Percentiles rank a stretch among this genome's conserved stretches.
phyloP scores from a whole-genome alignment of 768 basidiomycete species.

The Crepidotus variabilis region DNA sequence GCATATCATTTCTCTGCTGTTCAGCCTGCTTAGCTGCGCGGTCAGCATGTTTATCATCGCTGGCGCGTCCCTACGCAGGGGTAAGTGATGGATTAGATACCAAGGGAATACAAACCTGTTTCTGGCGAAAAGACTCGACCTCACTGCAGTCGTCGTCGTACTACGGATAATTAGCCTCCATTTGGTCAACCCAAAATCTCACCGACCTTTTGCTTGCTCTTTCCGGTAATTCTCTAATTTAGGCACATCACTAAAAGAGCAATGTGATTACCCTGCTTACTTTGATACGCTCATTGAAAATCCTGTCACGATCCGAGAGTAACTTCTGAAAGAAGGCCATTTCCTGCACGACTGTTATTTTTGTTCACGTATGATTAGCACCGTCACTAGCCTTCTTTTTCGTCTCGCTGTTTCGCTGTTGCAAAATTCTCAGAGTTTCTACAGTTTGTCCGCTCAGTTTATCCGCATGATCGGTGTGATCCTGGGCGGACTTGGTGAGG shows the following conservation, averaged over 20 bases:
- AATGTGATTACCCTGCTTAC: conserved; percentile 29
- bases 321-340: conserved; percentile 68
- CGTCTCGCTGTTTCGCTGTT: conserved; percentile 58
- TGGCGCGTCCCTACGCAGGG: conserved; percentile 49
- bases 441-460: conserved; percentile 53
- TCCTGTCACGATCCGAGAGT: conserved; percentile 64
- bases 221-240: conserved; percentile 1
- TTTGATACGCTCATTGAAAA: conserved; percentile 67
- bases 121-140: conserved; percentile 70
- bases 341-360: conserved; percentile 41
- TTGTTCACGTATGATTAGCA: conserved; percentile 1
- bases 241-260: background rate
- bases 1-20: conserved; percentile 74
- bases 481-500: conserved; percentile 56
- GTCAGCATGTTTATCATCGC: conserved; percentile 75
- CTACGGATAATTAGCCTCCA: conserved; percentile 36
- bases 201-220: conserved; percentile 65
- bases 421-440: conserved; percentile 58
- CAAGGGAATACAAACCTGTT: conserved; percentile 51
- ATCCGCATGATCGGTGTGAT: conserved; percentile 68
- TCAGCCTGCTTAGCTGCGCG: conserved; percentile 71
- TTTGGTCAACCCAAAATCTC: background rate
- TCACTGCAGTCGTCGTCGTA: conserved; percentile 79
- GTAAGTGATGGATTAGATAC: conserved; percentile 8
- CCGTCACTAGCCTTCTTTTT: conserved; percentile 58